These are phyloP conservation scores for Magnaporthiopsis incrustans DNA, from an alignment of 2,329 filamentous ascomycete genomes.

Conservation along the genomic window DNA sequence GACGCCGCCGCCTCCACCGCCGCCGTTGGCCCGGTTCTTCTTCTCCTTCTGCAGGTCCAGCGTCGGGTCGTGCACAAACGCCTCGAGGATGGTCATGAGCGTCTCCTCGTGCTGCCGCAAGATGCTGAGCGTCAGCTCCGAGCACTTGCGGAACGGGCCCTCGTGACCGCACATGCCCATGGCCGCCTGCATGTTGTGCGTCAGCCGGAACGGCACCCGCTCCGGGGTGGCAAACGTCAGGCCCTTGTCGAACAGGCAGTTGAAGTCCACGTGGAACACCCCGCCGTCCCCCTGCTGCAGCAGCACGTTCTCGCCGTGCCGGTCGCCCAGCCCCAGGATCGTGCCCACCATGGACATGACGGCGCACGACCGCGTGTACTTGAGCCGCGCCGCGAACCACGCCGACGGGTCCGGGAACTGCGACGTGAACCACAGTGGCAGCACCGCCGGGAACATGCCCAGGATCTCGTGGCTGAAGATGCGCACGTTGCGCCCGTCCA, in stretches of 20 bases:
- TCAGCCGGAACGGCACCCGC: constrained; percentile 88
- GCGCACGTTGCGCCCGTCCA: constrained; percentile 47
- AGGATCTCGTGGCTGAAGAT: constrained; percentile 64
- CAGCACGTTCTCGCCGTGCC: constrained; percentile 94
- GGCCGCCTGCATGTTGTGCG: constrained; percentile 96
- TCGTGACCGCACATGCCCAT: constrained; percentile 95
- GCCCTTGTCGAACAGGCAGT: constrained; percentile 98
- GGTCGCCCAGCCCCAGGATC: constrained; percentile 85
- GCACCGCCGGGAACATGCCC: constrained; percentile 67
- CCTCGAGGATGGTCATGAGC: constrained; percentile 93
- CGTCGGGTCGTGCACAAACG: constrained; percentile 94
- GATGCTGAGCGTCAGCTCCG: constrained; percentile 78
- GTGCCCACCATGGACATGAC: constrained; percentile 99
- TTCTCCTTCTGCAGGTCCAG: constrained; percentile 76
- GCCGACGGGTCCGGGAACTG: constrained; percentile 87
- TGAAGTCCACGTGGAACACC: constrained; percentile 97
- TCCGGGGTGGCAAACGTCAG: constrained; percentile 93
- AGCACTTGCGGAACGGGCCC: constrained; percentile 83
- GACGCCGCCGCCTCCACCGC: constrained; percentile 20
- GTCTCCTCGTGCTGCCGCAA: constrained; percentile 91
- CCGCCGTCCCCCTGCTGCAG: constrained; percentile 91
- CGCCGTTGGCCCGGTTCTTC: constrained; percentile 38
- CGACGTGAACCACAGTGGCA: constrained; percentile 92
- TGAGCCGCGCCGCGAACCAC: constrained; percentile 84
- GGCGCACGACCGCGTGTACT: constrained; percentile 87